A percentile compares a stretch with the other conserved stretches of the same genome.
phyloP scores from a whole-genome alignment of 202 grass and related monocot genomes.

The Digitaria exilis region DNA sequence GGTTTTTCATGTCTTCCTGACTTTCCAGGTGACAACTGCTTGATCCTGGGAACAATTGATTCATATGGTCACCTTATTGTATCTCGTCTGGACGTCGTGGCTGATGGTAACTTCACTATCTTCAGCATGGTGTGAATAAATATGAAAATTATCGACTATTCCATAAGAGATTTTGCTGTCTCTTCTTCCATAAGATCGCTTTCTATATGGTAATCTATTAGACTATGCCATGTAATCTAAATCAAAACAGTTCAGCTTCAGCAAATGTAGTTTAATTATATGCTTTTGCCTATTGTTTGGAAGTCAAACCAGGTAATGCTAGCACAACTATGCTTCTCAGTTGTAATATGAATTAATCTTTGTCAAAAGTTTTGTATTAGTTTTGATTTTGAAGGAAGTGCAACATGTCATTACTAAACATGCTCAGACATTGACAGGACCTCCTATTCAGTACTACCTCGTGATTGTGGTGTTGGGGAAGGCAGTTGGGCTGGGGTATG shows the following conservation, averaged over 20 bases:
- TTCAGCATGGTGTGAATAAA: slow-evolving; percentile 2
- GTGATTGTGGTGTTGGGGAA: slow-evolving; percentile 75
- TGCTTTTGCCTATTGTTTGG: not conserved
- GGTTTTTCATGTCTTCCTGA: slow-evolving; percentile 34
- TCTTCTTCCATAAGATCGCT: not conserved
- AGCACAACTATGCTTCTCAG: slow-evolving; percentile 6
- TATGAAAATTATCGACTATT: not conserved
- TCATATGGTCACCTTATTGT: slow-evolving; percentile 91
- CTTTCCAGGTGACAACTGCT: slow-evolving; percentile 64
- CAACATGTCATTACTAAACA: slow-evolving; percentile 34
- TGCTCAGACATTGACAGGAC: slow-evolving; percentile 76
- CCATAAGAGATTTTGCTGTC: not conserved
- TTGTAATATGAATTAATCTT: not conserved
- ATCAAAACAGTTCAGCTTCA: not conserved
- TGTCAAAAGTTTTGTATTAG: not conserved
- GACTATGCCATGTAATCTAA: not conserved
- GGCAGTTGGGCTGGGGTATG: slow-evolving; percentile 88
- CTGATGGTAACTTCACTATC: slow-evolving; percentile 67
- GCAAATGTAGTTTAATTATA: slow-evolving; percentile 12
- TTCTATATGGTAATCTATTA: slow-evolving; percentile 5
- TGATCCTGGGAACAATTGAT: slow-evolving; percentile 89
- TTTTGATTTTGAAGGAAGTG: slow-evolving; percentile 9
- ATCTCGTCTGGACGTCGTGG: slow-evolving; percentile 57
- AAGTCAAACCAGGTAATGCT: not conserved
- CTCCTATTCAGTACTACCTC: slow-evolving; percentile 86